Conservation (phyloP, 2,329 filamentous ascomycete genomes). For the Ascochyta fabae region DNA sequence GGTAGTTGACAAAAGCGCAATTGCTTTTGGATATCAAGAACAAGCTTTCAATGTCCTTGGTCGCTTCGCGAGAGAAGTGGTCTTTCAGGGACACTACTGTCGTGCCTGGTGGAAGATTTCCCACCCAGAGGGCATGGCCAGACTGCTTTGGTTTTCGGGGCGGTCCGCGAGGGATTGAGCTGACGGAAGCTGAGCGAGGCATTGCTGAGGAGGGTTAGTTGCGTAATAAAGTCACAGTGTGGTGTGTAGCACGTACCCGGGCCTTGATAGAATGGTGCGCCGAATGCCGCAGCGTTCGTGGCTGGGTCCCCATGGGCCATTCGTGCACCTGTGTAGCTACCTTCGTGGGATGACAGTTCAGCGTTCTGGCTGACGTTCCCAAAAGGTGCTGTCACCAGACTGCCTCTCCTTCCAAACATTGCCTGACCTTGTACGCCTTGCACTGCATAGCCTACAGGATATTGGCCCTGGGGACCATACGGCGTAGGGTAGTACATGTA, state of each 20-base stretch:
- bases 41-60: slow-evolving; percentile 79
- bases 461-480: slow-evolving; percentile 41
- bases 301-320: slow-evolving; percentile 24
- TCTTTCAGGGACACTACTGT: slow-evolving; percentile 85
- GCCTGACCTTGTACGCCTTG: slow-evolving; percentile 34
- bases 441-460: slow-evolving; percentile 31
- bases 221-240: slow-evolving; percentile 1
- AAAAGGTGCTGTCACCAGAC: slow-evolving; percentile 26
- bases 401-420: slow-evolving; percentile 41
- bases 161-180: slow-evolving; percentile 63
- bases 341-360: slow-evolving; percentile 31
- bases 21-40: slow-evolving; percentile 97
- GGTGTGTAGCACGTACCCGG: background rate
- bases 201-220: slow-evolving; percentile 22
- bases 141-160: slow-evolving; percentile 71
- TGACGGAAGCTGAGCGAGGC: slow-evolving; percentile 31
- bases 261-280: slow-evolving; percentile 15
- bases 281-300: slow-evolving; percentile 24
- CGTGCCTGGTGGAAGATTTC: slow-evolving; percentile 86
- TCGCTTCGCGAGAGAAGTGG: slow-evolving; percentile 82
- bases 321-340: slow-evolving; percentile 24
- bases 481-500: slow-evolving; percentile 46
- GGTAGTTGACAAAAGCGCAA: slow-evolving; percentile 96
- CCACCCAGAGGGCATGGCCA: slow-evolving; percentile 94
- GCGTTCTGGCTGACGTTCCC: slow-evolving; percentile 30